Percentiles rank a stretch among this genome's conserved stretches.
These are phyloP conservation scores for Naganishia liquefaciens DNA, from an alignment of 1,284 basidiomycete genomes.

Conservation along the genomic window DNA sequence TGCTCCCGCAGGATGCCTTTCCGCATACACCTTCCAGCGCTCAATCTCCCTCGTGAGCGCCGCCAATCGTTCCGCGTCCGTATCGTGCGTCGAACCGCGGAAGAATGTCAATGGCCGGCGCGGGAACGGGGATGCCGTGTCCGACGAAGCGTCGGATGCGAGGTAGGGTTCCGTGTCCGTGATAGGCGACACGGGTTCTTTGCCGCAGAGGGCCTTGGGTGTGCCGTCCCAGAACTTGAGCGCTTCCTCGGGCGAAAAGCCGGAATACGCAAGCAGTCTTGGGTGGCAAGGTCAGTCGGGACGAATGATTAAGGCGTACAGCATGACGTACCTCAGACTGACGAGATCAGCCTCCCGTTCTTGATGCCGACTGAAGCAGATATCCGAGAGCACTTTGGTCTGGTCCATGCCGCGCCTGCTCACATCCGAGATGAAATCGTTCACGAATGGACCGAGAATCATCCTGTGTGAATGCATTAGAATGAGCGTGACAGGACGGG, in stretches of 20 bases:
- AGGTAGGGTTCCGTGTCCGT: conserved; percentile 28
- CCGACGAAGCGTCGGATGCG: conserved; percentile 31
- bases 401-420: conserved; percentile 74
- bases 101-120: conserved; percentile 46
- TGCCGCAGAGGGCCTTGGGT: conserved; percentile 44
- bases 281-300: conserved; percentile 13
- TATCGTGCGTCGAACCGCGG: conserved; percentile 60
- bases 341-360: conserved; percentile 89
- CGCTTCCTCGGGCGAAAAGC: conserved; percentile 69
- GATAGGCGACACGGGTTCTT: conserved; percentile 27
- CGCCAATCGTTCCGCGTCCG: conserved; percentile 62
- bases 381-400: conserved; percentile 63
- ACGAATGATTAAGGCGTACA: background rate
- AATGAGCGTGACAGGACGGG: too few species aligned
- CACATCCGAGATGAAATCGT: conserved; percentile 79
- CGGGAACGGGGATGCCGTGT: conserved; percentile 38
- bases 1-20: background rate
- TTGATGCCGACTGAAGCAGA: conserved; percentile 66
- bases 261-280: conserved; percentile 80
- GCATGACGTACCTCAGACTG: conserved; percentile 64
- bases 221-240: conserved; percentile 43
- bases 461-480: conserved; percentile 52
- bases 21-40: conserved; percentile 58
- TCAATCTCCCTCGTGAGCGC: conserved; percentile 65
- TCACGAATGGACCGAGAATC: conserved; percentile 84